Conservation (phyloP, 352 stramenopile genomes). For the Phytophthora hibernalis region DNA sequence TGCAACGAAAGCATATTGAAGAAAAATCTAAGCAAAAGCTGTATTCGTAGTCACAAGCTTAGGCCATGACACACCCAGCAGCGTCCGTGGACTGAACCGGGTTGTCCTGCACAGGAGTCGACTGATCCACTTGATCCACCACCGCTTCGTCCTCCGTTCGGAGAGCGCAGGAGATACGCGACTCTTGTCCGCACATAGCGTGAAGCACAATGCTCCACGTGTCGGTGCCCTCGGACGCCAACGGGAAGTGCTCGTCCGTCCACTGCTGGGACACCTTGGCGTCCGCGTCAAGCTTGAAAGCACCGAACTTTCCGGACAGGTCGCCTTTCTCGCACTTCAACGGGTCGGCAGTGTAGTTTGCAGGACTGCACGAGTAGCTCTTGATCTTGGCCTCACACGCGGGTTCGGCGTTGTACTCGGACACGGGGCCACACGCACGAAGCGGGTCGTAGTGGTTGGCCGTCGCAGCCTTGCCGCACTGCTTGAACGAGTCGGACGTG, state of each 20-base stretch:
- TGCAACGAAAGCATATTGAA: conserved; percentile 18
- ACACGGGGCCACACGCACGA: conserved; percentile 52
- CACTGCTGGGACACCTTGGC: conserved; percentile 38
- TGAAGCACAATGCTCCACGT: conserved; percentile 76
- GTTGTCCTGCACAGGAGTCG: conserved; percentile 6
- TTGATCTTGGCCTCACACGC: conserved; percentile 39
- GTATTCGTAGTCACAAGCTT: conserved; percentile 6
- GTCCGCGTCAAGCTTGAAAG: conserved; percentile 38
- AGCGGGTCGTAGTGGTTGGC: conserved; percentile 67
- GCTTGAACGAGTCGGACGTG: conserved; percentile 44
- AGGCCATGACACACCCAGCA: conserved; percentile 2
- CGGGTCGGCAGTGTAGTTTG: conserved; percentile 49
- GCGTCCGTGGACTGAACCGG: conserved; percentile 6
- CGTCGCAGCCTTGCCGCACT: conserved; percentile 50
- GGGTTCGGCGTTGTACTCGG: conserved; percentile 44
- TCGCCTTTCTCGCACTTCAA: conserved; percentile 61
- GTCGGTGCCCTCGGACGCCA: conserved; percentile 44
- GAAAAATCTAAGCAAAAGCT: conserved; percentile 3
- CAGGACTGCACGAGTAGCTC: conserved; percentile 52
- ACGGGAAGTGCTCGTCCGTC: conserved; percentile 56
- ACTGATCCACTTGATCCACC: conserved; percentile 9
- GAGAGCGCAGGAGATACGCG: conserved; percentile 59
- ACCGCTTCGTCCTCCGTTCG: conserved; percentile 9
- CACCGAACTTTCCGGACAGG: conserved; percentile 68
- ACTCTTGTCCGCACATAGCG: conserved; percentile 53